Conservation (phyloP, 2,329 filamentous ascomycete species). For the Beauveria scarabaeidicola region DNA sequence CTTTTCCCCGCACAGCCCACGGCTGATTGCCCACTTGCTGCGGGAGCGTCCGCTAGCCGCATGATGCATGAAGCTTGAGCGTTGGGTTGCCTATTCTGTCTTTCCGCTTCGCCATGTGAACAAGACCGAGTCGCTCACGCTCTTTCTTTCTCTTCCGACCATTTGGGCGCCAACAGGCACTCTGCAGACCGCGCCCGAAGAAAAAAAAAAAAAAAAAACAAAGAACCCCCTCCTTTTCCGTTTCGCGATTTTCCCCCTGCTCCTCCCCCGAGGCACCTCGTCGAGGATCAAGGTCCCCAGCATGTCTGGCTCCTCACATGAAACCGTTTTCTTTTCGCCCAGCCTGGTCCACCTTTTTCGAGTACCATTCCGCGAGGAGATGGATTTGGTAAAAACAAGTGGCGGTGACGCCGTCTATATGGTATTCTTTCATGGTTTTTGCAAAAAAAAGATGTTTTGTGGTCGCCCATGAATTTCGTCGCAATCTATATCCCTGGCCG, state of each 20-base stretch:
- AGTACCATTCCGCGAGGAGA: conserved; percentile 12
- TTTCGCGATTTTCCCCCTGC: neutral
- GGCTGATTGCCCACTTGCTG: conserved; percentile 6
- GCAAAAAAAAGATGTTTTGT: neutral
- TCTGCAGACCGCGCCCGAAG: neutral
- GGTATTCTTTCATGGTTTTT: conserved; percentile 1
- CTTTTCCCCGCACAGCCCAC: conserved; percentile 4
- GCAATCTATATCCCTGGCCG: neutral
- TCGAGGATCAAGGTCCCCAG: neutral
- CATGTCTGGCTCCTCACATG: conserved; percentile 1
- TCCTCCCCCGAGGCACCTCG: no score
- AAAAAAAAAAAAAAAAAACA: neutral
- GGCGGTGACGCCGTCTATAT: conserved; percentile 12
- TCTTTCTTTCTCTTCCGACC: neutral
- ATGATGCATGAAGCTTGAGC: conserved; percentile 5
- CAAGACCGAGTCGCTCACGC: neutral
- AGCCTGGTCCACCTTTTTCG: conserved; percentile 2
- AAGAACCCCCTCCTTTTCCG: neutral
- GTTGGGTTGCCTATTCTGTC: conserved; percentile 1
- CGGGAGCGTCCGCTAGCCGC: conserved; percentile 8
- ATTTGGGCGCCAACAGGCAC: neutral
- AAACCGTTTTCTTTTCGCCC: neutral
- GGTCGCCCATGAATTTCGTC: conserved; percentile 4
- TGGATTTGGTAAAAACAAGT: conserved; percentile 9
- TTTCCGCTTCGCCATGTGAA: neutral